phyloP scores from a whole-genome alignment of 1,139 yeast genomes.

The Lodderomyces metapsilosis region DNA sequence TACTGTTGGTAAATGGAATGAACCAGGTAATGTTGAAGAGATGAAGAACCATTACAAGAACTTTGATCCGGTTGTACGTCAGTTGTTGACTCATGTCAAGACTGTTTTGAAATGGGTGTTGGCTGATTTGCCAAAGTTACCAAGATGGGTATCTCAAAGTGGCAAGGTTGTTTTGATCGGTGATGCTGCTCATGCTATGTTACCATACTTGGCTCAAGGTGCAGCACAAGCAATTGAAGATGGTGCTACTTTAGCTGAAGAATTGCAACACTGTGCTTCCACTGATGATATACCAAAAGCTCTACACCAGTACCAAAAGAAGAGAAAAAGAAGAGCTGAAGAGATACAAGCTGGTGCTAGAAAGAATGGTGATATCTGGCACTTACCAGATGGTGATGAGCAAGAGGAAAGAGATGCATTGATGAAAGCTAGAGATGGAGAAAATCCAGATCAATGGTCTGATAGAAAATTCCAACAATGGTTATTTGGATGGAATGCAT shows the following conservation, averaged over 20 bases:
- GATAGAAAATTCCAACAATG: slow-evolving; percentile 1
- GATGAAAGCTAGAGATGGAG: slow-evolving; percentile 1
- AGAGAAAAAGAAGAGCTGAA: slow-evolving; percentile 2
- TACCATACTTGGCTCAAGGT: slow-evolving; percentile 1
- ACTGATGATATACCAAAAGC: neutral
- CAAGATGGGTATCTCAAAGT: slow-evolving; percentile 1
- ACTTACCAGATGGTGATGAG: slow-evolving; percentile 2
- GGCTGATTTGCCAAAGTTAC: slow-evolving; percentile 2
- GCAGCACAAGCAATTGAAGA: slow-evolving; percentile 1
- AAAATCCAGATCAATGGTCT: neutral
- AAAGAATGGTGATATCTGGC: slow-evolving; percentile 1
- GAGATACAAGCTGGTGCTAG: slow-evolving; percentile 2
- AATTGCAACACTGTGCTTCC: neutral
- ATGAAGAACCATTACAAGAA: slow-evolving; percentile 1
- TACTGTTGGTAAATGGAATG: slow-evolving; percentile 1
- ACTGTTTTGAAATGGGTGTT: neutral
- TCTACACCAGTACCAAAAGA: neutral
- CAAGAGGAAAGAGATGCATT: slow-evolving; percentile 1
- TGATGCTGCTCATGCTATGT: slow-evolving; percentile 2
- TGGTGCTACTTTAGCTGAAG: slow-evolving; percentile 2
- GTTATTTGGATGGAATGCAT: slow-evolving; percentile 1
- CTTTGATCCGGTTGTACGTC: slow-evolving; percentile 2
- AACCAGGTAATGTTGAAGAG: slow-evolving; percentile 1
- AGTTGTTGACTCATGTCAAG: neutral
- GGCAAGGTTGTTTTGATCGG: slow-evolving; percentile 2